Evolutionary conservation across 2,329 filamentous ascomycete genomes (phyloP).

Genomic region (Botrytis fragariae): DNA sequence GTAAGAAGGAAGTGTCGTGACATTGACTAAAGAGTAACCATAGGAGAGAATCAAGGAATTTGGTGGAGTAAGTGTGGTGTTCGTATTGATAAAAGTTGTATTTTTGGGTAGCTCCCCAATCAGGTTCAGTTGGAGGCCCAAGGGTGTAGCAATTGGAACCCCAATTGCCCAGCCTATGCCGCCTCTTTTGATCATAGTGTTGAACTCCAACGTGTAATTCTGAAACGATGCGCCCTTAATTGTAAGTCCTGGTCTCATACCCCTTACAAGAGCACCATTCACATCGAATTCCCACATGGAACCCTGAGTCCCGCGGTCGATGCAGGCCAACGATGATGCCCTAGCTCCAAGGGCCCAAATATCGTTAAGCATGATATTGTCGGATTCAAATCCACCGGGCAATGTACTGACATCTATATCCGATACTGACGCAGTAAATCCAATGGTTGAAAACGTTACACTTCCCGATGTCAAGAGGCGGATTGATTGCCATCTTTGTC

Average conservation of each 20-base stretch:
- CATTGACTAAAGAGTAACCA: background rate
- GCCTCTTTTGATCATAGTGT: background rate
- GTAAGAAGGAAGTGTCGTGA: background rate
- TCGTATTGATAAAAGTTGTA: conserved; percentile 4
- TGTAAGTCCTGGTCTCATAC: conserved; percentile 26
- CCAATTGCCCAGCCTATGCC: background rate
- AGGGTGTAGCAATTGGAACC: background rate
- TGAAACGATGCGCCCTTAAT: conserved; percentile 26
- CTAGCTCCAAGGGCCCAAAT: conserved; percentile 43
- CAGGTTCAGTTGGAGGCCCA: background rate
- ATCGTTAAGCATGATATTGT: conserved; percentile 38
- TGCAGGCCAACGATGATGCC: conserved; percentile 39
- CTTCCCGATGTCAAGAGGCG: conserved; percentile 39
- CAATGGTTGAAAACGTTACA: conserved; percentile 33
- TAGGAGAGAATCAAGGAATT: background rate
- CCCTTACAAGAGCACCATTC: conserved; percentile 41
- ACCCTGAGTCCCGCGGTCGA: conserved; percentile 41
- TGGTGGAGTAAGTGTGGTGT: background rate
- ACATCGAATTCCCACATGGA: conserved; percentile 40
- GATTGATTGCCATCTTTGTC: conserved; percentile 43
- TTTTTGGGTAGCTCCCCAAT: background rate
- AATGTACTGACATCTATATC: background rate
- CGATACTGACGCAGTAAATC: background rate
- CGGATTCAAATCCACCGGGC: conserved; percentile 22
- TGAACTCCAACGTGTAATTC: background rate